These are phyloP conservation scores for Rosa lucieae DNA, from an alignment of 306 rosid species.

Conservation along the genomic window DNA sequence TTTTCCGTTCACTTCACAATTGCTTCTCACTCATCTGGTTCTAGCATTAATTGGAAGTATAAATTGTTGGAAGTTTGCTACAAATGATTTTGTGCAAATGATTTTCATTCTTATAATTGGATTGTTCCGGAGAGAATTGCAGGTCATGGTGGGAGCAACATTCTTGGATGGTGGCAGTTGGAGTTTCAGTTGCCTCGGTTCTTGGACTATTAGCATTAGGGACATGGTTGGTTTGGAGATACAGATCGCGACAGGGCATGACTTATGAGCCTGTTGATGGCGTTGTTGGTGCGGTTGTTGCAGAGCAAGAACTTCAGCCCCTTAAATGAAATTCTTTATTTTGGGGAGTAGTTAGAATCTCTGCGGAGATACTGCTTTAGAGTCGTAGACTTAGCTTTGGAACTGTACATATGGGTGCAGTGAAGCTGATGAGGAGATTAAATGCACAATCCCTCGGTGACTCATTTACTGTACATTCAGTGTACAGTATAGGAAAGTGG, in stretches of 20 bases:
- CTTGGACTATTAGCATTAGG: constrained; percentile 33
- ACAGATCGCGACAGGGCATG: constrained; percentile 23
- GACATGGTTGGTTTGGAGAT: constrained; percentile 37
- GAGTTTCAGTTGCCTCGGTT: constrained; percentile 28
- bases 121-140: constrained; percentile 20
- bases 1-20: background rate
- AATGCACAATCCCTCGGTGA: constrained; percentile 9
- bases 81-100: background rate
- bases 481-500: background rate
- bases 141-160: constrained; percentile 44
- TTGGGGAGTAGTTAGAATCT: background rate
- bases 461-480: constrained; percentile 16
- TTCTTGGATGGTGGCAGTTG: constrained; percentile 30
- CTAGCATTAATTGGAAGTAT: background rate
- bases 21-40: background rate
- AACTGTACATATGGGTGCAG: background rate
- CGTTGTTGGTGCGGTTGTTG: constrained; percentile 14
- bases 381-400: background rate
- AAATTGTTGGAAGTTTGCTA: background rate
- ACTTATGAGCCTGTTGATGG: constrained; percentile 36
- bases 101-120: background rate
- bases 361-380: background rate
- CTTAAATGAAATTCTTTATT: background rate
- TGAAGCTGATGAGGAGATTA: constrained; percentile 17
- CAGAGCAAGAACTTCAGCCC: constrained; percentile 59